Conservation (phyloP, 345 rosid species). For the Salix caprea region DNA sequence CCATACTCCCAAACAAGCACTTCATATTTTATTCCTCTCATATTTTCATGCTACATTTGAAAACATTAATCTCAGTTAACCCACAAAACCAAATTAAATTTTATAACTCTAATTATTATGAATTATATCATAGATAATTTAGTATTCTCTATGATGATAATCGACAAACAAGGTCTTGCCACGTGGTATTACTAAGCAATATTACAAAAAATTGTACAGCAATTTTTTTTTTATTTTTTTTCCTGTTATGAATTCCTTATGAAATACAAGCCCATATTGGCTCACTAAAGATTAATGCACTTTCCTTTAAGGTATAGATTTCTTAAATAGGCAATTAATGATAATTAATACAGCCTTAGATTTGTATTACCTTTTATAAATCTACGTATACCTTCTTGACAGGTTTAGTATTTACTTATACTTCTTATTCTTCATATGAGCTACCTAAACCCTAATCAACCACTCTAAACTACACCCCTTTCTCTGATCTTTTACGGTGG, state of each 20-base stretch:
- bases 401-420: background rate
- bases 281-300: too few species aligned
- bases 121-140: too few species aligned
- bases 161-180: background rate
- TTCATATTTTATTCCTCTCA: too few species aligned
- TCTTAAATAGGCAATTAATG: background rate
- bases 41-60: too few species aligned
- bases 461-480: conserved; percentile 19
- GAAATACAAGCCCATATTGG: background rate
- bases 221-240: background rate
- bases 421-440: conserved; percentile 38
- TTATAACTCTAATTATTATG: too few species aligned
- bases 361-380: conserved; percentile 10
- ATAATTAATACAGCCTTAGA: background rate
- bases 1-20: too few species aligned
- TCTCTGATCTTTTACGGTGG: background rate
- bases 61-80: too few species aligned
- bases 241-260: background rate
- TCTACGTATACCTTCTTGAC: background rate
- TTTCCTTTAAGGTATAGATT: background rate
- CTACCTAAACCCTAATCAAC: conserved; percentile 52
- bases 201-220: background rate
- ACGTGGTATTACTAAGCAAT: background rate
- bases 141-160: too few species aligned
- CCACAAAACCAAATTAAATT: too few species aligned